Base-by-base conservation (phyloP, 805 yeast genomes). In the Naumovozyma baii region DNA sequence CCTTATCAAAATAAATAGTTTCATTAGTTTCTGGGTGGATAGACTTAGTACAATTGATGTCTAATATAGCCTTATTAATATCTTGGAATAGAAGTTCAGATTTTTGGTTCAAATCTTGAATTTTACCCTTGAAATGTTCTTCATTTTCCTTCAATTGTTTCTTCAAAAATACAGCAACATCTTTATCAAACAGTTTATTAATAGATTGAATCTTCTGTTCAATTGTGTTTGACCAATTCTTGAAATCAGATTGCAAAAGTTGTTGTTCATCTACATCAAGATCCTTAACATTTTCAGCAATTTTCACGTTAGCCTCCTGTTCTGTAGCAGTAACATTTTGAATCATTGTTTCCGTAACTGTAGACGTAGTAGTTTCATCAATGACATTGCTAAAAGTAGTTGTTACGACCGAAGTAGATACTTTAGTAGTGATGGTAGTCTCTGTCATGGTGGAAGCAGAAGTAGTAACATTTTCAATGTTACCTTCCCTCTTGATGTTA, bases 171-270 rank as follows among this genome's bases (percentile, higher is more conserved):
- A 49, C 47, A 3, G 49, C 44, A 9, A 70, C 57, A 19, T 71
- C 67, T 2, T 46, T 43, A 28, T 64, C 59, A 40, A 71, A 70
- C 37, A 67, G 64, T 12, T 49, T 51, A 31, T 61, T 46, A 2
- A 74, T 67, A 35, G 64, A 67, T 10, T 54, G 47, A 22, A 66
- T 60, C 25, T 70, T 67, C 14, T 54, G 60, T 18, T 58, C 55
- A 34, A 72, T 58, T 36, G 67, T 52, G 5, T 41, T 41, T 29
- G 52, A 55, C 70, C 69, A 67, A 5, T 51, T 48, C 9, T 55
- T 46, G 30, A 64, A 62, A 39, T 67, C 70, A 20, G 61, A 58
- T 35, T 62, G 63, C 20, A 64, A 39, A 7, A 48, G 34, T 18
- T 44, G 50, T 18, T 51, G 45, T 20, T 57, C 52, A 17, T 53